These are phyloP conservation scores for Rugonectria rugulosa DNA, from an alignment of 2,329 filamentous ascomycete genomes.

Conservation along the genomic window DNA sequence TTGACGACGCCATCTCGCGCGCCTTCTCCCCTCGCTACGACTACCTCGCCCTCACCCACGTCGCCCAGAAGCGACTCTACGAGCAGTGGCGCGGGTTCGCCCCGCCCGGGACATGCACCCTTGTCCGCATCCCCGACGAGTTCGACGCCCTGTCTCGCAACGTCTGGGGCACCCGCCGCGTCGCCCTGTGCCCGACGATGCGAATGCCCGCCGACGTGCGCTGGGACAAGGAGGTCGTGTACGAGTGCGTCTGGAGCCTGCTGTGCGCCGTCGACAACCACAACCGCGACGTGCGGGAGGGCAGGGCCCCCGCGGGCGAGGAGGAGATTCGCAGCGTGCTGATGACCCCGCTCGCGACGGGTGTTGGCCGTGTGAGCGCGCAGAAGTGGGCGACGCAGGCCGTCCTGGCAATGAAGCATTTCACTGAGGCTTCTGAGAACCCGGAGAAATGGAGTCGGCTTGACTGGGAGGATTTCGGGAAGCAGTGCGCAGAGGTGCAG, in stretches of 20 bases:
- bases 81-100: slow-evolving; percentile 56
- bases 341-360: slow-evolving; percentile 60
- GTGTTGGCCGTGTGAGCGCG: slow-evolving; percentile 52
- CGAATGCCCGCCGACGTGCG: slow-evolving; percentile 49
- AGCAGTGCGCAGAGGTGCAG: slow-evolving; percentile 2
- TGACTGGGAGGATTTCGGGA: slow-evolving; percentile 44
- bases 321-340: slow-evolving; percentile 51
- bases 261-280: slow-evolving; percentile 56
- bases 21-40: slow-evolving; percentile 43
- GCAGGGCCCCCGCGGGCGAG: slow-evolving; percentile 4
- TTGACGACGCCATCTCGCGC: slow-evolving; percentile 51
- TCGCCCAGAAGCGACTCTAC: slow-evolving; percentile 57
- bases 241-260: slow-evolving; percentile 61
- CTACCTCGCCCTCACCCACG: slow-evolving; percentile 54
- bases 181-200: slow-evolving; percentile 63
- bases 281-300: slow-evolving; percentile 44
- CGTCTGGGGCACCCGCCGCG: slow-evolving; percentile 49
- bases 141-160: slow-evolving; percentile 44
- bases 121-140: slow-evolving; percentile 51
- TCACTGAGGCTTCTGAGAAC: slow-evolving; percentile 52
- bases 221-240: slow-evolving; percentile 63
- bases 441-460: slow-evolving; percentile 39
- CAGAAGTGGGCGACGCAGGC: slow-evolving; percentile 58
- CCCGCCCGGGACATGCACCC: slow-evolving; percentile 57
- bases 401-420: slow-evolving; percentile 59